Conservation (phyloP, 345 rosid species). For the Eucalyptus grandis region DNA sequence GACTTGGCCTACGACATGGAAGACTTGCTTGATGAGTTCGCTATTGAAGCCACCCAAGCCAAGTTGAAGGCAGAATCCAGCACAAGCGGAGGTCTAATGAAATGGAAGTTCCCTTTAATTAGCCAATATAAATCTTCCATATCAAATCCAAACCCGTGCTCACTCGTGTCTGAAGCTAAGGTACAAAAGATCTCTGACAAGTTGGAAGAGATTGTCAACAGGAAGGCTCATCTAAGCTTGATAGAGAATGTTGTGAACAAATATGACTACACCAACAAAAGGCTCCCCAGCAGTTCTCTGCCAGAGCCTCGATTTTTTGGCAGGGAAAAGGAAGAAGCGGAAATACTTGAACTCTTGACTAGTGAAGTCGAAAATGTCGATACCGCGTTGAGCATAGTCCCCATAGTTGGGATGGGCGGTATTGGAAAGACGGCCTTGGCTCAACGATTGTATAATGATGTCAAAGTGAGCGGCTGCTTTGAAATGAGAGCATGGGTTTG, state of each 20-base stretch:
- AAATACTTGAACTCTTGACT: too few relatives aligned
- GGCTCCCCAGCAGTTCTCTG: too few relatives aligned
- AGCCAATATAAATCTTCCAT: background rate
- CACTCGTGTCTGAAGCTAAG: background rate
- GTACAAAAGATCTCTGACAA: background rate
- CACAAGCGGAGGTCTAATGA: rapidly evolving
- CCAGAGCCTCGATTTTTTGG: too few relatives aligned
- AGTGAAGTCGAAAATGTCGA: too few relatives aligned
- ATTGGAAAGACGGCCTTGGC: background rate
- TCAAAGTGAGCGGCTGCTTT: background rate
- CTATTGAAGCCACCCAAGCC: background rate
- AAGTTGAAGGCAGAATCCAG: background rate
- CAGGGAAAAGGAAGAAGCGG: too few relatives aligned
- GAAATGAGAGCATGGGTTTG: background rate
- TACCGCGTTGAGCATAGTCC: background rate
- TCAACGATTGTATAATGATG: background rate
- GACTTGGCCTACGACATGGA: background rate
- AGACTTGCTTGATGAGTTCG: background rate
- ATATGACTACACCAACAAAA: rapidly evolving
- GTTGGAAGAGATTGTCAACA: background rate
- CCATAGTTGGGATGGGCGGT: background rate
- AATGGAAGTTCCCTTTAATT: background rate
- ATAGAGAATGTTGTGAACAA: rapidly evolving
- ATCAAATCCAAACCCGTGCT: background rate
- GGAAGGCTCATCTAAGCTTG: background rate